Conservation (phyloP, 1,284 basidiomycete species). For the Veloporphyrellus conicus region DNA sequence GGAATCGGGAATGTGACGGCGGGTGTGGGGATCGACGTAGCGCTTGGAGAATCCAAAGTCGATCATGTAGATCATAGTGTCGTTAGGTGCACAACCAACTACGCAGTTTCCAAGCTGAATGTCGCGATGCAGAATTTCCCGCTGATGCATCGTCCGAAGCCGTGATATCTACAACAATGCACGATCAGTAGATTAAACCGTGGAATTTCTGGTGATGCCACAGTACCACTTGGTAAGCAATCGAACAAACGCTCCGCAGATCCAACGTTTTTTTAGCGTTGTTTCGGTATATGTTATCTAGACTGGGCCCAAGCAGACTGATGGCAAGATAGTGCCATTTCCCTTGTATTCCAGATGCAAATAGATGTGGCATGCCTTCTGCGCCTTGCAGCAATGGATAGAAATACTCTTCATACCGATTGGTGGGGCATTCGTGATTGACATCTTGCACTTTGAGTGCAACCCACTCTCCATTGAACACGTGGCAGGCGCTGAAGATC, state of each 20-base stretch:
- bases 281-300: constrained; percentile 57
- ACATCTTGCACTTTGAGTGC: constrained; percentile 67
- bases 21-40: constrained; percentile 61
- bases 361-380: constrained; percentile 67
- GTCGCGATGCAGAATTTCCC: constrained; percentile 69
- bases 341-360: constrained; percentile 55
- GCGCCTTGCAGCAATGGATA: constrained; percentile 70
- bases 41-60: constrained; percentile 78
- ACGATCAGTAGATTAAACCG: constrained; percentile 13
- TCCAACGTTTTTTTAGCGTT: constrained; percentile 58
- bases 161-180: constrained; percentile 50
- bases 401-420: constrained; percentile 61
- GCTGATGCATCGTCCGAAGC: constrained; percentile 66
- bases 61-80: constrained; percentile 71
- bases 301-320: constrained; percentile 63
- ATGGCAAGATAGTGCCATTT: constrained; percentile 71
- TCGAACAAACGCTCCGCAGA: constrained; percentile 62
- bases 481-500: constrained; percentile 58
- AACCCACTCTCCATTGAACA: constrained; percentile 54
- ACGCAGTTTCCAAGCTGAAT: constrained; percentile 74
- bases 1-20: constrained; percentile 63
- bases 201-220: constrained; percentile 19
- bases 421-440: constrained; percentile 69
- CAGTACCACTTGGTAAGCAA: constrained; percentile 68
- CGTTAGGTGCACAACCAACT: constrained; percentile 52